These are phyloP conservation scores for Sungouiella thailandica DNA, from an alignment of 805 yeast genomes.

Conservation along the genomic window DNA sequence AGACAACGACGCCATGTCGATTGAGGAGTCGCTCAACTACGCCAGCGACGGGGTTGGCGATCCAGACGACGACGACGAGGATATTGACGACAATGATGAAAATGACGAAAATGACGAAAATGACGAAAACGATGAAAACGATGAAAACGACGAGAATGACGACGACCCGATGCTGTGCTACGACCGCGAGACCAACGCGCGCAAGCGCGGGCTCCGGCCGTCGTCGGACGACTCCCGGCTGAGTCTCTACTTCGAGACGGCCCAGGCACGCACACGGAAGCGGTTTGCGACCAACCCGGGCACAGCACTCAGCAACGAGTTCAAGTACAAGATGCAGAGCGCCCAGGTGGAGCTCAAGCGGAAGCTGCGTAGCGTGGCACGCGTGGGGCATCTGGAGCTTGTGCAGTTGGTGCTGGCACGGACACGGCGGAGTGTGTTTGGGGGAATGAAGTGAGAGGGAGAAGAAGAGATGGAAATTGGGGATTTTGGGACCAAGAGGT, in stretches of 20 bases:
- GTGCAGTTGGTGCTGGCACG: slow-evolving; percentile 5
- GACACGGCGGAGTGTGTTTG: slow-evolving; percentile 11
- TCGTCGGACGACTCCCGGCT: slow-evolving; percentile 5
- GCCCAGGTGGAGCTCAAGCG: slow-evolving; percentile 9
- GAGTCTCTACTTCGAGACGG: slow-evolving; percentile 4
- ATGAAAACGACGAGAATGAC: slow-evolving; percentile 17
- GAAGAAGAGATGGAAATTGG: too few relatives aligned
- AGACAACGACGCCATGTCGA: not conserved
- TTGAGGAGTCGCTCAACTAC: not conserved
- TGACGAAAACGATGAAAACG: slow-evolving; percentile 15
- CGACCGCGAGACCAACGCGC: slow-evolving; percentile 5
- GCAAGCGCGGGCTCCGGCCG: slow-evolving; percentile 4
- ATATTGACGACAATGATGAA: slow-evolving; percentile 23
- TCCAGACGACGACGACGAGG: slow-evolving; percentile 11
- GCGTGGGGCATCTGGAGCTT: slow-evolving; percentile 13
- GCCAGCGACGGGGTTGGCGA: not conserved
- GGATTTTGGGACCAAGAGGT: too few relatives aligned
- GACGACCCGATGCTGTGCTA: too few relatives aligned
- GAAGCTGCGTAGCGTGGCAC: slow-evolving; percentile 4
- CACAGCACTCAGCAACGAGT: slow-evolving; percentile 6
- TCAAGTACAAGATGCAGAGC: slow-evolving; percentile 11
- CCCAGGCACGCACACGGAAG: slow-evolving; percentile 6
- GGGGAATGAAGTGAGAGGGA: slow-evolving; percentile 2
- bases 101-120: slow-evolving; percentile 14
- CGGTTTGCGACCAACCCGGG: slow-evolving; percentile 8